Evolutionary conservation across 208 protist genomes (phyloP).

Genomic region (Phytomonas sp.): DNA sequence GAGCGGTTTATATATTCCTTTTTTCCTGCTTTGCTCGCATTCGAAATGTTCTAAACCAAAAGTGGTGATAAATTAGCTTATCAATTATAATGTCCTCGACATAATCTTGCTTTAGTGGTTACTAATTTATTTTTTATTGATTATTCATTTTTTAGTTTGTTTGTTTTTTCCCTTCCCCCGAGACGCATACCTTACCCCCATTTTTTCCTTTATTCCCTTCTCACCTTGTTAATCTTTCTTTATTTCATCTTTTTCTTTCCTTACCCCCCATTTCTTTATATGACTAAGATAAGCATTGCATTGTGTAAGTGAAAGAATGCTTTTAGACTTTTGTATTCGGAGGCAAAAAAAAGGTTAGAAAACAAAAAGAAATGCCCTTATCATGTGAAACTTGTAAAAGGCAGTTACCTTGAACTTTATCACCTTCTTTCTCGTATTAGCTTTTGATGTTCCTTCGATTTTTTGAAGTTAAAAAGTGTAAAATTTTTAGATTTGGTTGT

Average conservation of each 20-base stretch:
- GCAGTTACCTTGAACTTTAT: not conserved
- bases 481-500: conserved; percentile 9
- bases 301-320: not conserved
- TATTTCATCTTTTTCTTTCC: conserved; percentile 13
- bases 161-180: conserved; percentile 10
- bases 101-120: not conserved
- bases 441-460: not conserved
- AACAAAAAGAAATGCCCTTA: not conserved
- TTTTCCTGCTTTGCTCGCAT: conserved; percentile 13
- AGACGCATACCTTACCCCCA: not conserved
- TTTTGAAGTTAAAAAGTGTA: conserved; percentile 14
- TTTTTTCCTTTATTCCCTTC: not conserved
- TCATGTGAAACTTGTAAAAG: not conserved
- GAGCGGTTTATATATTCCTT: conserved; percentile 12
- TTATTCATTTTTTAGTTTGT: conserved; percentile 18
- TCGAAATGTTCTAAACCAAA: conserved; percentile 4
- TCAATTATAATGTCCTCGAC: not conserved
- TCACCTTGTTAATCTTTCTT: conserved; percentile 14
- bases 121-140: conserved; percentile 4
- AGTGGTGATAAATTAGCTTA: not conserved
- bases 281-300: conserved; percentile 1
- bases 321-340: not conserved
- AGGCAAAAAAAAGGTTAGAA: not conserved
- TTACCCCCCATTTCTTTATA: conserved; percentile 7
- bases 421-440: not conserved